These are phyloP conservation scores for Botrytis medusae DNA, from an alignment of 2,329 filamentous ascomycete species.

Conservation along the genomic window DNA sequence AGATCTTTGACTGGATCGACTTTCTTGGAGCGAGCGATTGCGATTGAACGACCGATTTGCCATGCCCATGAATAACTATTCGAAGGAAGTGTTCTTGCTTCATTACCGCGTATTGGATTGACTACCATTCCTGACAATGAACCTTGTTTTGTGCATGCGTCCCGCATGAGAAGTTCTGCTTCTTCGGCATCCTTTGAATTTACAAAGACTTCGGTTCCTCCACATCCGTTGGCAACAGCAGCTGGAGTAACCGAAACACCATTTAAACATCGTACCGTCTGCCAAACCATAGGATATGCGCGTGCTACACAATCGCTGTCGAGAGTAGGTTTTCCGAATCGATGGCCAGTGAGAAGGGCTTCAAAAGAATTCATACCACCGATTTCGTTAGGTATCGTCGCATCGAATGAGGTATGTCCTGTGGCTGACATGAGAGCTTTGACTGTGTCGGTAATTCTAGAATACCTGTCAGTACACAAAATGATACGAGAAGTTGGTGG, in stretches of 20 bases:
- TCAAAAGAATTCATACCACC: slow-evolving; percentile 60
- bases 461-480: background rate
- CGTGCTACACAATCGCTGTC: slow-evolving; percentile 39
- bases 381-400: slow-evolving; percentile 63
- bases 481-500: too few species aligned
- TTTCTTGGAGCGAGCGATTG: slow-evolving; percentile 40
- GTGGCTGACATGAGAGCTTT: slow-evolving; percentile 32
- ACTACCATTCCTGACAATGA: slow-evolving; percentile 36
- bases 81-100: slow-evolving; percentile 35
- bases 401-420: slow-evolving; percentile 41
- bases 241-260: slow-evolving; percentile 35
- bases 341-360: slow-evolving; percentile 34
- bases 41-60: slow-evolving; percentile 60
- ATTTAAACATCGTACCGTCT: slow-evolving; percentile 37
- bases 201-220: slow-evolving; percentile 31
- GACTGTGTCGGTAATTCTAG: slow-evolving; percentile 36
- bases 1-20: slow-evolving; percentile 33
- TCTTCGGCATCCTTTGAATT: slow-evolving; percentile 30
- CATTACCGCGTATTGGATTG: slow-evolving; percentile 33
- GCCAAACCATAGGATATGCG: slow-evolving; percentile 38
- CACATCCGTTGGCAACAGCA: slow-evolving; percentile 33
- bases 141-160: slow-evolving; percentile 34
- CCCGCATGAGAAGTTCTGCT: slow-evolving; percentile 36
- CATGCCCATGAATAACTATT: slow-evolving; percentile 42
- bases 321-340: slow-evolving; percentile 33